Evolutionary conservation across 495 filamentous ascomycete genomes (phyloP), one percentile per base, ranked within the genome.

Genomic region (Penicillium bovifimosum): DNA sequence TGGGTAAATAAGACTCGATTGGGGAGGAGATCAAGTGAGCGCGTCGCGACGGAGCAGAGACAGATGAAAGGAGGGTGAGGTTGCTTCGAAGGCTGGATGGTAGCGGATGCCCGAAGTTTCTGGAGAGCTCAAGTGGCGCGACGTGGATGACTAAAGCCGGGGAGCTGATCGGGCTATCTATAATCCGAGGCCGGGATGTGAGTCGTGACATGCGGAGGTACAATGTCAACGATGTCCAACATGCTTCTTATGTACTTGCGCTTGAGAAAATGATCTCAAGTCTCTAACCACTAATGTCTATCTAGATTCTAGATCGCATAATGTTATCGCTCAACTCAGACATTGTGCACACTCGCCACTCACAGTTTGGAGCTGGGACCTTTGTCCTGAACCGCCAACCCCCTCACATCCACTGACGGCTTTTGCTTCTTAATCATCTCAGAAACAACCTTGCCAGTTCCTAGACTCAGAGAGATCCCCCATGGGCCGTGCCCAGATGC

Each of bases 401-500:
- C 62, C 26, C 66, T 70, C 29, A 87, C 66, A 69, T 82, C 78
- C 1, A 67, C 78, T 33, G 71, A 76, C 13, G 72, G 63, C 44
- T 62, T 54, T 42, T 68, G 59, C 2, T 81, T 81, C 55, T 74
- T 65, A 10, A 84, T 71, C 79, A 88, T 75, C 67, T 85, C 80
- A 3, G 78, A 78, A 58, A 87, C 61, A n/a, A 85, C 77, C 42
- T 75, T 76, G 1, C 86, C 85, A n/a, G 83, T 87, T 29, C 84
- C 86, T 41, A 87, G 59, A 41, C 75, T 73, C 58, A 82, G 51
- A 33, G 74, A 75, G 16, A 87, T 87, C 0, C 86, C 85, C 85
- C 85, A 88, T 9, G 85, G 81, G 1, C 86, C 85, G 71, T 91
- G 88, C 0, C 88, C 88, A 8, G 85, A 70, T 1, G 83, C 83